Percentiles rank a stretch among this genome's conserved stretches.
Evolutionary conservation across 2,329 filamentous ascomycete genomes (phyloP).

Genomic region (Fusarium pseudocircinatum): DNA sequence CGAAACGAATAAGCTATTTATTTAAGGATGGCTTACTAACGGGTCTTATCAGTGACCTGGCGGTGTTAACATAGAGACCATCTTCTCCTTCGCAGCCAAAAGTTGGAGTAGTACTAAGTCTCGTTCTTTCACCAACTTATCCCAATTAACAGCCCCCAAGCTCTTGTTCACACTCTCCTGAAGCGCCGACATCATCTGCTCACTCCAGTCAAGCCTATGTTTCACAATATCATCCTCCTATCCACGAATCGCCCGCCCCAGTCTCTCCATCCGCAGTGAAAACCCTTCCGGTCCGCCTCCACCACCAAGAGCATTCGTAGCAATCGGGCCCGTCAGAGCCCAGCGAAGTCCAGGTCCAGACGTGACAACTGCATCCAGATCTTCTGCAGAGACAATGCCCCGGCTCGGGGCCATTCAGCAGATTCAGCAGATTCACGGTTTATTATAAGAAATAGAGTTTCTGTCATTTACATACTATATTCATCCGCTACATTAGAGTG

Average conservation of each 20-base stretch:
- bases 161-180: background rate
- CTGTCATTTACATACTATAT: background rate
- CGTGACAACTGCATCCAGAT: background rate
- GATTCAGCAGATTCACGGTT: no score
- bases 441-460: background rate
- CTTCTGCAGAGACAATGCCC: background rate
- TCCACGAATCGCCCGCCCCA: background rate
- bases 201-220: background rate
- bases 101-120: background rate
- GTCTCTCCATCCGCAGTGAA: background rate
- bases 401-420: background rate
- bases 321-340: background rate
- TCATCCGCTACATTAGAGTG: background rate
- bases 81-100: background rate
- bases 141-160: background rate
- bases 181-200: background rate
- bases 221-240: background rate
- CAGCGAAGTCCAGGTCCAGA: background rate
- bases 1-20: no score
- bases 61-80: background rate
- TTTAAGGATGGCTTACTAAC: no score
- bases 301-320: background rate
- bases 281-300: background rate
- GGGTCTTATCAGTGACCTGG: accelerated
- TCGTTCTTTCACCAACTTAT: background rate